Evolutionary conservation across 148 eudicot genomes (phyloP).

Genomic region (Fagopyrum esculentum): DNA sequence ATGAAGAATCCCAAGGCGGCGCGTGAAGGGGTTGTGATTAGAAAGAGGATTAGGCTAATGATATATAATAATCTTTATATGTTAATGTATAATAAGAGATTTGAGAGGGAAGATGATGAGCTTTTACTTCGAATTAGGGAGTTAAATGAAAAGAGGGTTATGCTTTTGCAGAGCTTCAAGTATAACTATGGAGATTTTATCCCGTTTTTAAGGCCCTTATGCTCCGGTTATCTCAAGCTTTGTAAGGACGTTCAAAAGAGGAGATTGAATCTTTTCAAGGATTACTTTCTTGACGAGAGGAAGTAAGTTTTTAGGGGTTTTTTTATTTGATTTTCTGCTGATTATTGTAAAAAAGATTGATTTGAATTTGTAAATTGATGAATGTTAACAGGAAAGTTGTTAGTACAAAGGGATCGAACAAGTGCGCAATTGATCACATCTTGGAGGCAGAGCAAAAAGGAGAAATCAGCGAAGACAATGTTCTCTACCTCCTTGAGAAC

Average conservation of each 20-base stretch:
- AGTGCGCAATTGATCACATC: conserved; percentile 63
- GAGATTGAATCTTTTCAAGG: conserved; percentile 35
- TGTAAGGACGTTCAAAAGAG: conserved; percentile 39
- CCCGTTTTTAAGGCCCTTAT: conserved; percentile 43
- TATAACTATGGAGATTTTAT: conserved; percentile 55
- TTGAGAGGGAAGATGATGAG: conserved; percentile 32
- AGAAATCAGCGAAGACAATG: conserved; percentile 61
- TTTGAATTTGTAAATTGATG: background rate
- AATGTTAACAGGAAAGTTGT: conserved; percentile 25
- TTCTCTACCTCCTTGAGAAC: conserved; percentile 67
- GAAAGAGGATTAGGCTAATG: conserved; percentile 40
- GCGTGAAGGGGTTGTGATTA: conserved; percentile 30
- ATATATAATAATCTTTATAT: conserved; percentile 40
- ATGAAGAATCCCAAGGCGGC: conserved; percentile 10
- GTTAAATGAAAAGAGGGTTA: conserved; percentile 39
- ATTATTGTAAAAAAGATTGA: background rate
- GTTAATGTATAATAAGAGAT: conserved; percentile 41
- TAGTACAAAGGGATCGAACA: conserved; percentile 26
- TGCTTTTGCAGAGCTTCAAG: conserved; percentile 49
- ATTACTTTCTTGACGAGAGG: conserved; percentile 28
- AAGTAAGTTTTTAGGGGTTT: conserved; percentile 16
- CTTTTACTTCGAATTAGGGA: conserved; percentile 26
- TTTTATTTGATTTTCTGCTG: background rate
- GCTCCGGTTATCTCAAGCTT: conserved; percentile 33
- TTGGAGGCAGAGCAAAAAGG: conserved; percentile 54